These are phyloP conservation scores for Vigna angularis DNA, from an alignment of 306 rosid genomes.

Conservation along the genomic window DNA sequence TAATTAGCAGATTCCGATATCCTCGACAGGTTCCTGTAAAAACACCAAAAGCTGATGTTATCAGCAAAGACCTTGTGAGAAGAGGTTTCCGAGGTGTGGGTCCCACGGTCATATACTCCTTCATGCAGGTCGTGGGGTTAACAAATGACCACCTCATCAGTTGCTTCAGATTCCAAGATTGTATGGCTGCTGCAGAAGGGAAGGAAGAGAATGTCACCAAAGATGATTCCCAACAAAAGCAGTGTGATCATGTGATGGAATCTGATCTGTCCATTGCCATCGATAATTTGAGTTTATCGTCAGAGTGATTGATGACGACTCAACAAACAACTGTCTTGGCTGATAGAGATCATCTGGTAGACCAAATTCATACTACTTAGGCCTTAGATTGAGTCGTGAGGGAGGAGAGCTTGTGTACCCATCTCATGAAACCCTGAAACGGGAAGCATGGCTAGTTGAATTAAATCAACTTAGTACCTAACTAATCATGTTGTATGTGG, in stretches of 20 bases:
- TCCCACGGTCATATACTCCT: conserved; percentile 74
- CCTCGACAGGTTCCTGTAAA: conserved; percentile 83
- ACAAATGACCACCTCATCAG: conserved; percentile 80
- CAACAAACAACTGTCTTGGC: conserved; percentile 27
- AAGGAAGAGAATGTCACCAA: conserved; percentile 58
- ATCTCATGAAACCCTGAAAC: conserved; percentile 49
- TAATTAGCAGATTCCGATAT: conserved; percentile 75
- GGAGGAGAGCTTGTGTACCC: conserved; percentile 59
- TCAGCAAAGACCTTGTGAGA: conserved; percentile 78
- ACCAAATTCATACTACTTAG: conserved; percentile 47
- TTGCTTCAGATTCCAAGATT: conserved; percentile 85
- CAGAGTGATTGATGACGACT: conserved; percentile 56
- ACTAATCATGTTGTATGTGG: conserved; percentile 52
- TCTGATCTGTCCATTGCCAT: conserved; percentile 67
- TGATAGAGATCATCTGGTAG: conserved; percentile 36
- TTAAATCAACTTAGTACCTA: conserved; percentile 53
- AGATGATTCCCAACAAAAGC: conserved; percentile 47
- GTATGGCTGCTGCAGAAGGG: conserved; percentile 63
- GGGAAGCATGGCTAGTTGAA: conserved; percentile 45
- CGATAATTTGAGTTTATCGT: conserved; percentile 64
- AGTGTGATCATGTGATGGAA: conserved; percentile 52
- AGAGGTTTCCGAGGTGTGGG: conserved; percentile 84
- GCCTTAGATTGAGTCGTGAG: conserved; percentile 49
- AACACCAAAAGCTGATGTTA: conserved; percentile 83
- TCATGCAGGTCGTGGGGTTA: conserved; percentile 81